Evolutionary conservation across 2,329 filamentous ascomycete species (phyloP).

Genomic region (Aspergillus versicolor): DNA sequence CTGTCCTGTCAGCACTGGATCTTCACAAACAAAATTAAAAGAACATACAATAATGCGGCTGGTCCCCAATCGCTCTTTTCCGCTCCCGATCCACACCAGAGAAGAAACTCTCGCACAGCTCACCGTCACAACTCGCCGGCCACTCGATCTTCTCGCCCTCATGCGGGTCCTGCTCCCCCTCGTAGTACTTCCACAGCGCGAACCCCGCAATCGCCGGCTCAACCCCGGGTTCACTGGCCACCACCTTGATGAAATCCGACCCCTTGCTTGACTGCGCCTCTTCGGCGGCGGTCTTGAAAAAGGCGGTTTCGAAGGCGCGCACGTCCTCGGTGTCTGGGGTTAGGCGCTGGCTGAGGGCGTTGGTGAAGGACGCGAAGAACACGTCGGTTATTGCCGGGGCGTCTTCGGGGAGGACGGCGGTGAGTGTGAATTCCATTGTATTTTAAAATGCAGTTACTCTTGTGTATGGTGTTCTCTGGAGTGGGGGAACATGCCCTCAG

Average conservation of each 20-base stretch:
- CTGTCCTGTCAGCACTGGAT: background rate
- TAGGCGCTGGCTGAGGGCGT: slow-evolving; percentile 10
- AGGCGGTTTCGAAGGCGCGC: background rate
- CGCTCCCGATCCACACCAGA: background rate
- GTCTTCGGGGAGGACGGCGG: background rate
- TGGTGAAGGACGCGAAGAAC: background rate
- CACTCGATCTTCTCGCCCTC: background rate
- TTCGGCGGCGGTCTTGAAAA: background rate
- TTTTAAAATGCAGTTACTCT: too few relatives aligned
- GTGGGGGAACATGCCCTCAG: too few relatives aligned
- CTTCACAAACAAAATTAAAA: background rate
- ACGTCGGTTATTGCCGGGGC: background rate
- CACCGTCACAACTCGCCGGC: slow-evolving; percentile 9
- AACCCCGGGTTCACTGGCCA: background rate
- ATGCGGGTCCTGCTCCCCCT: background rate
- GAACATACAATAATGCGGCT: slow-evolving; percentile 12
- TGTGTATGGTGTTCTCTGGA: too few relatives aligned
- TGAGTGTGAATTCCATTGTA: background rate
- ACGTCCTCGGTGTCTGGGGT: slow-evolving; percentile 9
- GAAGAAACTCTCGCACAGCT: slow-evolving; percentile 12
- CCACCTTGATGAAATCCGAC: slow-evolving; percentile 2
- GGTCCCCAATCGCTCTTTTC: background rate
- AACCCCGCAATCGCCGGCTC: slow-evolving; percentile 5
- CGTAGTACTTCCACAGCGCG: slow-evolving; percentile 8
- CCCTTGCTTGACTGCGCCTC: background rate